These are phyloP conservation scores for Arachis hypogaea DNA, from an alignment of 306 rosid species.

Conservation along the genomic window DNA sequence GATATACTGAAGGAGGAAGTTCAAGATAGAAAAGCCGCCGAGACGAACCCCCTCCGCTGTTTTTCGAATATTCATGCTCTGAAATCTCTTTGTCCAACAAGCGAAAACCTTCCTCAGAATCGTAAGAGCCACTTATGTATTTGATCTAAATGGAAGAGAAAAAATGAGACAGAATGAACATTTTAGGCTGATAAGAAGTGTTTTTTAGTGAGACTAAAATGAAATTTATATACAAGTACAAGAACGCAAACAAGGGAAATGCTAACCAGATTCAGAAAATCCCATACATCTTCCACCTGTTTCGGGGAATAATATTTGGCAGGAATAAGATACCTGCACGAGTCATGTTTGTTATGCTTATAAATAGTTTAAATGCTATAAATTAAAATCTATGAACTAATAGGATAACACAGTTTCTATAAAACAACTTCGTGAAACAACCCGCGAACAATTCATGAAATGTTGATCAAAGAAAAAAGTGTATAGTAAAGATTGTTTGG, in stretches of 20 bases:
- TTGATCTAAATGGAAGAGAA: conserved; percentile 56
- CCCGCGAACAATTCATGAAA: neutral
- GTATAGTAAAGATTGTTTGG: neutral
- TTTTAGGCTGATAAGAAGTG: conserved; percentile 2
- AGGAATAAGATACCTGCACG: conserved; percentile 64
- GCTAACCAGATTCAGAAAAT: conserved; percentile 76
- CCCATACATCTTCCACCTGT: conserved; percentile 48
- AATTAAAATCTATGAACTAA: neutral
- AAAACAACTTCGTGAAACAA: conserved; percentile 9
- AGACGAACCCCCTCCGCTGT: conserved; percentile 60
- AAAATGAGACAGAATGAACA: neutral
- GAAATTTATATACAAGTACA: conserved; percentile 10
- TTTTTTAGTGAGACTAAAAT: neutral
- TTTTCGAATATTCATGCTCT: conserved; percentile 54
- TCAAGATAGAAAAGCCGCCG: conserved; percentile 92
- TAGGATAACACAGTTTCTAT: neutral
- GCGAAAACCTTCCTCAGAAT: conserved; percentile 72
- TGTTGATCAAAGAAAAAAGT: neutral
- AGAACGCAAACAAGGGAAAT: conserved; percentile 10
- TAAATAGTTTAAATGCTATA: neutral
- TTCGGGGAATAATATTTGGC: conserved; percentile 50
- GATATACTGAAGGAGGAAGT: conserved; percentile 93
- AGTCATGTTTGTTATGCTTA: conserved; percentile 29
- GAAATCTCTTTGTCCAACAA: conserved; percentile 77
- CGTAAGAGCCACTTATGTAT: conserved; percentile 82